These are phyloP conservation scores for Calocybe gambosa DNA, from an alignment of 1,284 basidiomycete genomes.

Conservation along the genomic window DNA sequence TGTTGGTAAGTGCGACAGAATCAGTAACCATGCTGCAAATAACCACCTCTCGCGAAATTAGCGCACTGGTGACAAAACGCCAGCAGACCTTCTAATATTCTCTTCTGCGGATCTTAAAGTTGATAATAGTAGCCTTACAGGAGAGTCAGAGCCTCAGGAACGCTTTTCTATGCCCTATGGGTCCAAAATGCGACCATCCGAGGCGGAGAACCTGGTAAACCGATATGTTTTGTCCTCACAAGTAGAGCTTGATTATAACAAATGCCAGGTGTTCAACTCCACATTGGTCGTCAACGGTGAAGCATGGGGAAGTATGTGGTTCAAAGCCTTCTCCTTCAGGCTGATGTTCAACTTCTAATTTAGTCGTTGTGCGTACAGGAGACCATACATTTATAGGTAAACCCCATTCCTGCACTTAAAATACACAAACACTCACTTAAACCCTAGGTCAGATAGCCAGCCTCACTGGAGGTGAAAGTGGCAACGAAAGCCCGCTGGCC, in stretches of 20 bases:
- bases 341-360: not conserved
- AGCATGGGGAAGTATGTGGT: slow-evolving; percentile 51
- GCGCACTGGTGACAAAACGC: slow-evolving; percentile 66
- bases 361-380: slow-evolving; percentile 62
- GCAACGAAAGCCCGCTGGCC: slow-evolving; percentile 59
- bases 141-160: slow-evolving; percentile 66
- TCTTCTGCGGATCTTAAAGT: slow-evolving; percentile 57
- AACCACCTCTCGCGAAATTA: slow-evolving; percentile 20
- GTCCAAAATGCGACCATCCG: slow-evolving; percentile 42
- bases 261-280: slow-evolving; percentile 53
- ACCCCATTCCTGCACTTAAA: slow-evolving; percentile 2
- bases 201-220: slow-evolving; percentile 58
- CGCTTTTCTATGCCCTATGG: slow-evolving; percentile 43
- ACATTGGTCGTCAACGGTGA: slow-evolving; percentile 64
- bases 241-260: not conserved
- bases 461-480: slow-evolving; percentile 55
- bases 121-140: slow-evolving; percentile 65
- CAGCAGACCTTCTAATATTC: slow-evolving; percentile 58
- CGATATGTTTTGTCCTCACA: not conserved
- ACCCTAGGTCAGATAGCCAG: slow-evolving; percentile 55
- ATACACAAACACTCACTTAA: not conserved
- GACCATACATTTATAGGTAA: slow-evolving; percentile 60
- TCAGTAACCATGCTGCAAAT: slow-evolving; percentile 1
- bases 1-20: slow-evolving; percentile 37
- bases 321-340: not conserved